Conservation (phyloP, 2,329 filamentous ascomycete genomes). For the Diaporthe amygdali region DNA sequence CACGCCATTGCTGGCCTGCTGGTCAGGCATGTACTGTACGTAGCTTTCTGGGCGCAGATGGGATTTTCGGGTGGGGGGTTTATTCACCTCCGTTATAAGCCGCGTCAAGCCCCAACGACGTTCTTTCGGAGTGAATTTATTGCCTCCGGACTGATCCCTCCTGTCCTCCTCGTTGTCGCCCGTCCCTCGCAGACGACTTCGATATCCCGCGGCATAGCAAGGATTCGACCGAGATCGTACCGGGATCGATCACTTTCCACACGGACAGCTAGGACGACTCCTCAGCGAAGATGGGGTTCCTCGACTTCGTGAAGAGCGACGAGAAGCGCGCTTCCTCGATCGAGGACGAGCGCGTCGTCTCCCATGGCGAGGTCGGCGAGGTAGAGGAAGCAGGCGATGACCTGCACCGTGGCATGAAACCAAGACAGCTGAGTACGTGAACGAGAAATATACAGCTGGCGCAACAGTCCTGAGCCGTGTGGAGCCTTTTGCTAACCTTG, state of each 20-base stretch:
- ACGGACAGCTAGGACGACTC: background rate
- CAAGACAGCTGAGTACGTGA: slow-evolving; percentile 20
- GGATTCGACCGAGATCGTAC: background rate
- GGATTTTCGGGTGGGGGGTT: background rate
- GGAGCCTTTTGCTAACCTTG: background rate
- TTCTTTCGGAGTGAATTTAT: background rate
- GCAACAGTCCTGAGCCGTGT: background rate
- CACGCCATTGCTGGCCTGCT: background rate
- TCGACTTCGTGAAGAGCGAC: slow-evolving; percentile 19
- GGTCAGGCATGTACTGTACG: background rate
- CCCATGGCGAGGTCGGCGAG: background rate
- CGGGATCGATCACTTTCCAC: background rate
- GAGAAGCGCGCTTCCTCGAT: slow-evolving; percentile 20
- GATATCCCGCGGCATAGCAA: background rate
- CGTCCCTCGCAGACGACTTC: background rate
- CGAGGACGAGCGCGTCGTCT: slow-evolving; percentile 13
- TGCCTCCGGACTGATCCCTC: background rate
- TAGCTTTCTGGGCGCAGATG: background rate
- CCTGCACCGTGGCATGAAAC: slow-evolving; percentile 24
- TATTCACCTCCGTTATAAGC: background rate
- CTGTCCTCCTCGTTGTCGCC: background rate
- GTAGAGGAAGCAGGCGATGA: slow-evolving; percentile 18
- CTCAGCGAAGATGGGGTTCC: slow-evolving; percentile 13
- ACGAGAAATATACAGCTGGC: background rate
- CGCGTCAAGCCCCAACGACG: slow-evolving; percentile 10